Conservation (phyloP, 2,329 filamentous ascomycete genomes). For the Volutella citrinella region DNA sequence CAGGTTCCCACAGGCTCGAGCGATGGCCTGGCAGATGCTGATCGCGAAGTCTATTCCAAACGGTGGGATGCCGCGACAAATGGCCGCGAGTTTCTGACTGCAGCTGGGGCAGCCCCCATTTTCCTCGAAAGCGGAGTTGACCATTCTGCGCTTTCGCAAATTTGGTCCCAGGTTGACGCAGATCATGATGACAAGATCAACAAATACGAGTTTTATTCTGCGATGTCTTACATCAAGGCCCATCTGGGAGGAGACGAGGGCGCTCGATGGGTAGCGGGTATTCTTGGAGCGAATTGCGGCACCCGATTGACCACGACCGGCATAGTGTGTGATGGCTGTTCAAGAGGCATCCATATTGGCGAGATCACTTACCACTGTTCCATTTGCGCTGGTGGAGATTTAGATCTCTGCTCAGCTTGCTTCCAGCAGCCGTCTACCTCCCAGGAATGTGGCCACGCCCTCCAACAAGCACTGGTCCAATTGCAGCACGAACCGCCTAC, state of each 20-base stretch:
- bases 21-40: too few species aligned
- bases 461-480: constrained; percentile 1
- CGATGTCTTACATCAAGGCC: constrained; percentile 8
- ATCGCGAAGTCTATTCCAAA: too few species aligned
- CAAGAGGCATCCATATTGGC: constrained; percentile 5
- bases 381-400: constrained; percentile 7
- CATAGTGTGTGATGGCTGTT: constrained; percentile 8
- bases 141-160: constrained; percentile 3
- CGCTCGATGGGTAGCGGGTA: too few species aligned
- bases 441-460: constrained; percentile 1
- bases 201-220: constrained; percentile 7
- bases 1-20: constrained; percentile 2
- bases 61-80: constrained; percentile 3
- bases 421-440: neutral
- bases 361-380: constrained; percentile 7
- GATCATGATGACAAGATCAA: constrained; percentile 9
- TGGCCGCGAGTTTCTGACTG: constrained; percentile 1
- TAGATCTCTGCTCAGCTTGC: constrained; percentile 7
- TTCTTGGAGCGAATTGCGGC: constrained; percentile 1
- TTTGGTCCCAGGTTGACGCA: constrained; percentile 8
- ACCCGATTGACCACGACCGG: constrained; percentile 2
- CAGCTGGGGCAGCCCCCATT: constrained; percentile 2
- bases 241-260: too few species aligned
- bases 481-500: neutral
- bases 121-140: constrained; percentile 6